Base-by-base conservation (phyloP, 2,329 filamentous ascomycete species). In the Paraphaeosphaeria minitans region DNA sequence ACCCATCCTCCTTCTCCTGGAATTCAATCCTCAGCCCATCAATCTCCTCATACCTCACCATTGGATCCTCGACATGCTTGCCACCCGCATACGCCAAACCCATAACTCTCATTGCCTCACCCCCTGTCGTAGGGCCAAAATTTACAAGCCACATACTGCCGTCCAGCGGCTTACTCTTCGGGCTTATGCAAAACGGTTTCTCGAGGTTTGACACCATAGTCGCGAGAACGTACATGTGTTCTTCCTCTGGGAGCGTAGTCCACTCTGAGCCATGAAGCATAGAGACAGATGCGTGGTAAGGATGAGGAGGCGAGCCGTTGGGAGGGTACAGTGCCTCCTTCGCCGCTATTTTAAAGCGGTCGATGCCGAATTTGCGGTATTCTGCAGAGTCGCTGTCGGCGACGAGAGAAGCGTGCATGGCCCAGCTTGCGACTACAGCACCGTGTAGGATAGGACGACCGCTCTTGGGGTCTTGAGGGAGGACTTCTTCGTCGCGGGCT, bases 351-450 rank as follows among this genome's bases (percentile, higher is more conserved):
- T 88, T 84, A 78, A 98, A 98, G 21, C 94, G 85, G 72, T 89
- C 86, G 33, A 83, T 82, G 13, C 94, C 94, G 69, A 90, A 88
- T 65, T 86, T 85, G 61, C 94, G 89, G 76, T 94, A 94, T 64
- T 87, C 89, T 0, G 85, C 81, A 0, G 93, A 96, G 75, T 98
- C 94, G 75, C 91, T 95, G 79, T 97, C 93, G 67, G 91, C 93
- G 22, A 98, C 92, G 3, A 98, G 83, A 43, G 89, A 88, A 31
- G 93, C 91, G 71, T 98, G 94, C 70, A 98, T 87, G 21, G 91
- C 94, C 84, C 96, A 96, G 75, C 90, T 95, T 46, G 89, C 89
- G 1, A 98, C 93, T 22, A 97, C 92, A 24, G 89, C 90, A 27
- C 92, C 93, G 68, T 90, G 85, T 2, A 84, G 68, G 0, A 67